Conservation (phyloP, 2,329 filamentous ascomycete species). For the Ceratocystiopsis minuta region DNA sequence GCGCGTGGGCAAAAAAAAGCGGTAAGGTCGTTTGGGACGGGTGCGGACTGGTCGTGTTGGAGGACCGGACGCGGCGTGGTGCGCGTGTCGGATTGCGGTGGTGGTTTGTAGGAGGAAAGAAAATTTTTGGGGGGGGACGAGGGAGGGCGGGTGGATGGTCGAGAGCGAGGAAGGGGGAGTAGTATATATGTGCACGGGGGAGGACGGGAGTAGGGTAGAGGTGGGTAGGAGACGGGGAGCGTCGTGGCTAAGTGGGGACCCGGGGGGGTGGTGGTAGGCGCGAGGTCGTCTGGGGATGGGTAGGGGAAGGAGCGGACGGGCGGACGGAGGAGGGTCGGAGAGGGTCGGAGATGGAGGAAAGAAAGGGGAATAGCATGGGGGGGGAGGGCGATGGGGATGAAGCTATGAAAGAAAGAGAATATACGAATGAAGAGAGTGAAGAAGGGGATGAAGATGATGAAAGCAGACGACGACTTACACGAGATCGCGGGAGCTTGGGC, state of each 20-base stretch:
- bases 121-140: neutral
- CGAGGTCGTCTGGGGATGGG: slow-evolving; percentile 1
- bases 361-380: neutral
- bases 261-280: slow-evolving; percentile 1
- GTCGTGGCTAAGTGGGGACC: slow-evolving; percentile 9
- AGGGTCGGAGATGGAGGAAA: slow-evolving; percentile 9
- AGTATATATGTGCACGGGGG: neutral
- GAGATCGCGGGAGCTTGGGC: neutral
- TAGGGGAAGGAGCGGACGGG: neutral
- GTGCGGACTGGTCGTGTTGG: too few species aligned
- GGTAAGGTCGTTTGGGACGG: neutral
- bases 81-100: neutral
- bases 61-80: slow-evolving; percentile 1
- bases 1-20: neutral
- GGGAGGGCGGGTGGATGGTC: neutral
- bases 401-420: slow-evolving; percentile 8
- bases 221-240: too few species aligned
- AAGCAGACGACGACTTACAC: neutral
- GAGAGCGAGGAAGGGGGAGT: neutral
- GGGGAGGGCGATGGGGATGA: slow-evolving; percentile 1
- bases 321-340: neutral
- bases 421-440: slow-evolving; percentile 1
- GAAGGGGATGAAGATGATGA: slow-evolving; percentile 2
- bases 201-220: too few species aligned
- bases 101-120: too few species aligned